These are phyloP conservation scores for Debaryomyces nepalensis DNA, from an alignment of 1,139 yeast genomes.

Conservation along the genomic window DNA sequence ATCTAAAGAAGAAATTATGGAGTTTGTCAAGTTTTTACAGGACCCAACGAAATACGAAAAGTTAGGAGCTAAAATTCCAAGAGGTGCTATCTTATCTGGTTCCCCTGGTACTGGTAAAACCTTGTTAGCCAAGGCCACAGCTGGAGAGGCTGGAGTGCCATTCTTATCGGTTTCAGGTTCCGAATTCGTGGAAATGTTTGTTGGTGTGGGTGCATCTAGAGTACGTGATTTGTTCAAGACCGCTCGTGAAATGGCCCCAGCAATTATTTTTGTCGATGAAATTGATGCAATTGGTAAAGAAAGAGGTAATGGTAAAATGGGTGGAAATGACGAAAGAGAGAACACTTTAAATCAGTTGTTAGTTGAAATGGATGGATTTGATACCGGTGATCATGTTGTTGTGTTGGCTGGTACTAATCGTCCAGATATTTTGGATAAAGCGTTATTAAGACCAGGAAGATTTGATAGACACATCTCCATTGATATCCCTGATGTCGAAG, in stretches of 20 bases:
- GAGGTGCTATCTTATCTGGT: conserved; percentile 83
- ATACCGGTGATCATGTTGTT: conserved; percentile 73
- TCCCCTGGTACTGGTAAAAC: conserved; percentile 92
- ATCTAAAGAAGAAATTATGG: conserved; percentile 85
- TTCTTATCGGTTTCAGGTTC: conserved; percentile 83
- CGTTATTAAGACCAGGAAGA: conserved; percentile 82
- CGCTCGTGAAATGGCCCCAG: conserved; percentile 81
- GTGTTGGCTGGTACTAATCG: conserved; percentile 85
- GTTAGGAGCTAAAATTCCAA: conserved; percentile 80
- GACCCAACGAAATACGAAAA: conserved; percentile 75
- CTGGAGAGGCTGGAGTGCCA: conserved; percentile 86
- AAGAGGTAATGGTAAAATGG: conserved; percentile 68
- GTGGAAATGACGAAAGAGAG: conserved; percentile 80
- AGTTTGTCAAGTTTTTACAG: conserved; percentile 77
- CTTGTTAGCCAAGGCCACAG: conserved; percentile 78
- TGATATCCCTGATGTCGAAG: conserved; percentile 78
- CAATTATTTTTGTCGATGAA: conserved; percentile 80
- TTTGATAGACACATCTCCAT: conserved; percentile 77
- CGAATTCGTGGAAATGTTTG: conserved; percentile 82
- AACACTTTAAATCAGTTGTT: conserved; percentile 77
- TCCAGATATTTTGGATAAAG: conserved; percentile 77
- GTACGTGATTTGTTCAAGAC: conserved; percentile 81
- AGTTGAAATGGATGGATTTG: conserved; percentile 87
- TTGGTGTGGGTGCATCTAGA: conserved; percentile 82
- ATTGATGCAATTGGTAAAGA: conserved; percentile 87